phyloP scores from a whole-genome alignment of 2,329 filamentous ascomycete species.

The Arthrinium phaeospermum region DNA sequence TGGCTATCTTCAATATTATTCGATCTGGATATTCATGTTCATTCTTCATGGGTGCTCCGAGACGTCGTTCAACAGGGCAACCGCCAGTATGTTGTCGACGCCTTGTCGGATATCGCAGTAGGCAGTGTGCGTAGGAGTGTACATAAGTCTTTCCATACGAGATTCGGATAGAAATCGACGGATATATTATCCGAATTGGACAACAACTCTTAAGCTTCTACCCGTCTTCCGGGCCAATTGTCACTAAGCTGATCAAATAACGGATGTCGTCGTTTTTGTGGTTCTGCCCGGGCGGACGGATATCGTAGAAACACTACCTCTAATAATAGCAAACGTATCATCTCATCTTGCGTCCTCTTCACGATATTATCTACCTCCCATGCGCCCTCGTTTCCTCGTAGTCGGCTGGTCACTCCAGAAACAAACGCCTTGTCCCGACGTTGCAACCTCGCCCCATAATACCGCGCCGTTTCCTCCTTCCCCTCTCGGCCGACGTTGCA shows the following conservation, averaged over 20 bases:
- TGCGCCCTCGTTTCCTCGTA: not conserved
- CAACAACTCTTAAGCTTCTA: not conserved
- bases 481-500: not conserved
- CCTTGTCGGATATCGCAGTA: no score
- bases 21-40: no score
- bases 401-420: not conserved
- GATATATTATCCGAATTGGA: not conserved
- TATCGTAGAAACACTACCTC: not conserved
- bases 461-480: not conserved
- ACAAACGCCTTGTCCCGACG: not conserved
- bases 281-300: not conserved
- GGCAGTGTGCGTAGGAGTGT: no score
- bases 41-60: not conserved
- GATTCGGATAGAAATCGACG: not conserved
- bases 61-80: no score
- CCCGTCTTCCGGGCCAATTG: not conserved
- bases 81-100: no score
- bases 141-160: not conserved
- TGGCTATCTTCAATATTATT: no score
- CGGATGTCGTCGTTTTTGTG: not conserved
- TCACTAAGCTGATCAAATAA: not conserved
- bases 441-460: conserved; percentile 4
- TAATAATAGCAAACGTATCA: not conserved
- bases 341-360: not conserved
- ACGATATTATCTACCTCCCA: not conserved